Conservation (phyloP, 176 grass and related monocot species). For the Oryza brachyantha region DNA sequence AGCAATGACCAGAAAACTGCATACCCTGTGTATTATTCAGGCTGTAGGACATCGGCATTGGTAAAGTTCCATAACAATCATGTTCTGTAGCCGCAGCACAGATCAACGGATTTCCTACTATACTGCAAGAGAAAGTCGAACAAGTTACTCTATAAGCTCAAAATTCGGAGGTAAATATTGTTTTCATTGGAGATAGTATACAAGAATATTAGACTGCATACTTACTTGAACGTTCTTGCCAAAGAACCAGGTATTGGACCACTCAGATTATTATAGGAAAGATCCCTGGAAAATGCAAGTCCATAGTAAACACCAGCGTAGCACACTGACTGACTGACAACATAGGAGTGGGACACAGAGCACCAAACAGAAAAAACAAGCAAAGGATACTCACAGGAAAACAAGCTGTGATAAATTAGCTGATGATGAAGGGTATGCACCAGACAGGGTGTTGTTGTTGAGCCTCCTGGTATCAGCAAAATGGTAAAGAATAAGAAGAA, state of each 20-base stretch:
- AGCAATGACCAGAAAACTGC: background rate
- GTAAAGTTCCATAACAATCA: conserved; percentile 70
- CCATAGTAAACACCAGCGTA: conserved; percentile 4
- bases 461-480: conserved; percentile 60
- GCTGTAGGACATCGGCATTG: conserved; percentile 68
- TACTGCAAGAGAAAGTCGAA: conserved; percentile 40
- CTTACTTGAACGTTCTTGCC: conserved; percentile 78
- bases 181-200: background rate
- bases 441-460: conserved; percentile 73
- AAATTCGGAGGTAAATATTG: background rate
- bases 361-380: conserved; percentile 15
- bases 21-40: conserved; percentile 73
- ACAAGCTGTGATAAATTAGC: conserved; percentile 64
- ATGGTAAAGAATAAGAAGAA: conserved; percentile 17
- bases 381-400: conserved; percentile 67
- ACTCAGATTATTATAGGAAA: conserved; percentile 88
- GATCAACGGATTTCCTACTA: conserved; percentile 92
- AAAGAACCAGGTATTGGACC: conserved; percentile 58
- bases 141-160: background rate
- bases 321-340: background rate
- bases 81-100: conserved; percentile 51
- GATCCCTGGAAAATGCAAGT: conserved; percentile 57
- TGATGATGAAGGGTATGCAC: conserved; percentile 53
- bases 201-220: conserved; percentile 11
- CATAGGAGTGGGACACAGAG: background rate